Conservation (phyloP, 176 grass and related monocot species). For the Zoysia pacifica region DNA sequence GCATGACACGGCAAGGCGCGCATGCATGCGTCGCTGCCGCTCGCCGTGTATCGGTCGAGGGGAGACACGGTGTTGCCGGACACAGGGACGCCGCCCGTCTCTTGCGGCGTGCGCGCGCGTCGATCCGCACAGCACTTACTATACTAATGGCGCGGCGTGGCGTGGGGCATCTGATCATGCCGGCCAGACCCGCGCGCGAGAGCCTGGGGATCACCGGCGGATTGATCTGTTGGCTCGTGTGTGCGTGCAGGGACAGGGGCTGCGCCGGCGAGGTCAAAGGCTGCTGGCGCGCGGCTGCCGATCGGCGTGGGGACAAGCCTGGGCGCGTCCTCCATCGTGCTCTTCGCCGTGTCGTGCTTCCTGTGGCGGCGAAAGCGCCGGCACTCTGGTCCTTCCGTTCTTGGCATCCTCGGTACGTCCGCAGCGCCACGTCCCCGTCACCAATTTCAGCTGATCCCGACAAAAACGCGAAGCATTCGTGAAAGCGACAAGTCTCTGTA, state of each 20-base stretch:
- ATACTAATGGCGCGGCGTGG: conserved; percentile 12
- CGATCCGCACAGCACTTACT: background rate
- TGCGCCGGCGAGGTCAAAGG: conserved; percentile 63
- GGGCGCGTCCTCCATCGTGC: conserved; percentile 62
- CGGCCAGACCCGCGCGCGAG: background rate
- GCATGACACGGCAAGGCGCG: background rate
- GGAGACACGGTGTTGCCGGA: background rate
- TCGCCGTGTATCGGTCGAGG: conserved; percentile 2
- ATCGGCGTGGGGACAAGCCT: conserved; percentile 74
- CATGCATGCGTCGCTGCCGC: conserved; percentile 9
- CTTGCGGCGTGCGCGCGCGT: conserved; percentile 15
- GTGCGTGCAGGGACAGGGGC: conserved; percentile 8
- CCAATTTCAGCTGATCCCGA: background rate
- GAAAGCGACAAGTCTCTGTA: background rate
- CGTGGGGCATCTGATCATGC: background rate
- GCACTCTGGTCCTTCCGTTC: conserved; percentile 43
- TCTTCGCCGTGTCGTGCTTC: conserved; percentile 61
- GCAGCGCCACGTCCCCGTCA: background rate
- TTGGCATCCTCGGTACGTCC: conserved; percentile 65
- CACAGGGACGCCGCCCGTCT: conserved; percentile 18
- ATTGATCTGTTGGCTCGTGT: background rate
- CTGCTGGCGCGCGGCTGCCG: conserved; percentile 43
- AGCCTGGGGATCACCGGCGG: conserved; percentile 28
- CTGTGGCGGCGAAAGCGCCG: conserved; percentile 63
- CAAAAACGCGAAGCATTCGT: background rate